phyloP scores from a whole-genome alignment of 495 filamentous ascomycete species.

The Xylaria nigripes region DNA sequence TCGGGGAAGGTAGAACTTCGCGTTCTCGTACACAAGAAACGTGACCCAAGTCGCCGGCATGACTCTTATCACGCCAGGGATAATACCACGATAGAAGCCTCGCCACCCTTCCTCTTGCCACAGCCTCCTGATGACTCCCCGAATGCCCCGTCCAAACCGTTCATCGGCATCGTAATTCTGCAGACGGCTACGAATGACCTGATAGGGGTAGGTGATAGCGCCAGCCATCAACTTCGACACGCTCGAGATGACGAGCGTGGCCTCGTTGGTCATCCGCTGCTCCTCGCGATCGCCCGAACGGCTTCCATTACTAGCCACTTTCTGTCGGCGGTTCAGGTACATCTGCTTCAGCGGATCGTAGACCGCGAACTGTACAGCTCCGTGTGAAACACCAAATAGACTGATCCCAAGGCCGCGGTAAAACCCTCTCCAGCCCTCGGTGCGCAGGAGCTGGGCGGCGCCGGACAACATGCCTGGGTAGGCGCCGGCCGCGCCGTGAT shows the following conservation, averaged over 20 bases:
- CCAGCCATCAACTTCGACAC: constrained; percentile 83
- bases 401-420: constrained; percentile 78
- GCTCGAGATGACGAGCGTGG: constrained; percentile 68
- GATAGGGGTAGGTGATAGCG: constrained; percentile 83
- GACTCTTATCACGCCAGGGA: constrained; percentile 80
- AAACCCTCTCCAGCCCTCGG: constrained; percentile 69
- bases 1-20: constrained; percentile 55
- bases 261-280: constrained; percentile 57
- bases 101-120: constrained; percentile 69
- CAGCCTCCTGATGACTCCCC: constrained; percentile 63
- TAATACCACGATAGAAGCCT: constrained; percentile 89
- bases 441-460: constrained; percentile 49
- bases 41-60: constrained; percentile 93
- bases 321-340: constrained; percentile 32
- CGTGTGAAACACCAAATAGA: constrained; percentile 86
- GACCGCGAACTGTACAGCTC: constrained; percentile 90
- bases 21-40: constrained; percentile 97
- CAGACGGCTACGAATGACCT: constrained; percentile 77
- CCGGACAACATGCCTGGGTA: constrained; percentile 73
- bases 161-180: constrained; percentile 76
- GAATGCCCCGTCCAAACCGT: constrained; percentile 57
- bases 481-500: constrained; percentile 61
- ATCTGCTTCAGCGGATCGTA: constrained; percentile 77
- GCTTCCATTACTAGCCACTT: not conserved
- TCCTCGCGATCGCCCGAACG: constrained; percentile 2